phyloP scores from a whole-genome alignment of 2,329 filamentous ascomycete species.

The Periglandula ipomoeae region DNA sequence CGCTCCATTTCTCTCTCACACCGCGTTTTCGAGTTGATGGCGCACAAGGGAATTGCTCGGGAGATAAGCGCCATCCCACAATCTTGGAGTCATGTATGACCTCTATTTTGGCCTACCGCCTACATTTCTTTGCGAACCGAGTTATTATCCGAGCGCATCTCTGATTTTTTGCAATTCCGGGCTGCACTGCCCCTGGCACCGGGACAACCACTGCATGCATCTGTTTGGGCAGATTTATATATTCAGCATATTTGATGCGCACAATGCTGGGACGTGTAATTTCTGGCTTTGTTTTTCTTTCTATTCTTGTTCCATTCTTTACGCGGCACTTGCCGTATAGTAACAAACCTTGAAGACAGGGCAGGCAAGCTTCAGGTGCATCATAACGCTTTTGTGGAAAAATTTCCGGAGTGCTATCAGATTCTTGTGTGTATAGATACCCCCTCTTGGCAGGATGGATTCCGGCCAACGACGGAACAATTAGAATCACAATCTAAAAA shows the following conservation, averaged over 20 bases:
- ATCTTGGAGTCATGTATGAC: neutral
- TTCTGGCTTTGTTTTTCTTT: neutral
- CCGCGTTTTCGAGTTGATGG: neutral
- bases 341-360: neutral
- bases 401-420: neutral
- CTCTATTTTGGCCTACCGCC: neutral
- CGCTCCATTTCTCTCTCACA: neutral
- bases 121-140: neutral
- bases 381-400: neutral
- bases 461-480: neutral
- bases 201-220: neutral
- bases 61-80: neutral
- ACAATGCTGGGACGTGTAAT: neutral
- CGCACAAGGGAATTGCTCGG: neutral
- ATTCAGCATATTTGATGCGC: neutral
- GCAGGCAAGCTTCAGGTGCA: neutral
- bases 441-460: slow-evolving; percentile 1
- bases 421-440: slow-evolving; percentile 6
- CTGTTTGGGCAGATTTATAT: neutral
- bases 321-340: neutral
- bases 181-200: neutral
- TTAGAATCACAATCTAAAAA: neutral
- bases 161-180: neutral
- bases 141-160: neutral
- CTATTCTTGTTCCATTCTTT: neutral